Evolutionary conservation across 768 basidiomycete species (phyloP).

Genomic region (Atractiella rhizophila): DNA sequence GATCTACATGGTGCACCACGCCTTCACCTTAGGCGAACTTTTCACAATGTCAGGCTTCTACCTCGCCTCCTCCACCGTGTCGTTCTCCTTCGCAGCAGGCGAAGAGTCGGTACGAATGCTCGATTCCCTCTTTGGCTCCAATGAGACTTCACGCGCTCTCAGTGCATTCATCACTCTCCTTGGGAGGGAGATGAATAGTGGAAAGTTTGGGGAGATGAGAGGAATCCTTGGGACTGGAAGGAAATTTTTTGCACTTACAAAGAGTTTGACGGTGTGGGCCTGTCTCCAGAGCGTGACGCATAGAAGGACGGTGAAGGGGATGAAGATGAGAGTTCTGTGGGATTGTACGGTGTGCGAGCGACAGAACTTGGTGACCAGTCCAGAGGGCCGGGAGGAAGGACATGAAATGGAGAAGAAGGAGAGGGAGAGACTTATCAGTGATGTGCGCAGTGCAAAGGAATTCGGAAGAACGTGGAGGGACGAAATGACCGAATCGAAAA

Average conservation of each 20-base stretch:
- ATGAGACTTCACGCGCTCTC: conserved; percentile 23
- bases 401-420: too few relatives aligned
- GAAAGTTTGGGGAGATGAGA: conserved; percentile 11
- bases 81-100: conserved; percentile 18
- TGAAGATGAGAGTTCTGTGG: conserved; percentile 21
- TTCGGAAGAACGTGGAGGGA: too few relatives aligned
- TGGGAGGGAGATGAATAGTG: conserved; percentile 19
- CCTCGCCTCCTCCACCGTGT: conserved; percentile 18
- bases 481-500: too few relatives aligned
- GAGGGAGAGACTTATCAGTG: too few relatives aligned
- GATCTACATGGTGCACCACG: conserved; percentile 22
- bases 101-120: conserved; percentile 17
- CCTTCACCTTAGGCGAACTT: conserved; percentile 23
- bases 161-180: conserved; percentile 22
- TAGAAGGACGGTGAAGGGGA: conserved; percentile 16
- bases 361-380: too few relatives aligned
- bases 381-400: too few relatives aligned
- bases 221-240: conserved; percentile 12
- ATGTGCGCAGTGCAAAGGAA: too few relatives aligned
- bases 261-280: conserved; percentile 23
- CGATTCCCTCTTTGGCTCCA: conserved; percentile 21
- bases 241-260: conserved; percentile 21
- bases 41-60: conserved; percentile 25
- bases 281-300: conserved; percentile 23
- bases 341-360: too few relatives aligned